Base-by-base conservation (phyloP, 2,329 filamentous ascomycete species). In the Alternaria sp. region DNA sequence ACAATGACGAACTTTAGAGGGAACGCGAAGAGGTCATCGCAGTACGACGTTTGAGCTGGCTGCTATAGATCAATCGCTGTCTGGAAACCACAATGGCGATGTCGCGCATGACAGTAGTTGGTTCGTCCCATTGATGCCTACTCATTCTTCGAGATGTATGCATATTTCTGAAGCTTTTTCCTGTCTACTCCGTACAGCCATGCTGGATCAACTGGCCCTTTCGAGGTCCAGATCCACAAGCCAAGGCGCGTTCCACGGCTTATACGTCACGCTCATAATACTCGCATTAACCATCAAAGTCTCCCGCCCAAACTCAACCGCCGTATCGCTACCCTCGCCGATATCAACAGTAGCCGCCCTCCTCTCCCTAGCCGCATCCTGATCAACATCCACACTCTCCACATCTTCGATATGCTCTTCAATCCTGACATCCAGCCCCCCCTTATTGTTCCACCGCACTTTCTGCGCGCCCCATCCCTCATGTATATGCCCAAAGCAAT, bases 401-500 rank as follows among this genome's bases (percentile, higher is more conserved):
- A 33, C 54, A 7, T 26, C 46, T 53, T 73, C 55, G 9, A 78
- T 63, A 37, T 76, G 70, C 12, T 69, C 60, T 37, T 71, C 60
- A 43, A 64, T 59, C 37, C 65, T 59, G 18, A 65, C 58, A 60
- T 71, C 71, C 46, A 72, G 55, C 15, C 69, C 63, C 2, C 66
- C 64, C 4, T 63, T 64, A 1, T 75, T 67, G 55, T 74, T 64
- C 84, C 83, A 85, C 10, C 18, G 60, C 10, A 84, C 75, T 30
- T 70, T 75, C 65, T 76, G 71, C 10, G 75, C 78, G 15, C 78
- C 78, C 76, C 76, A 80, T 0, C 80, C 86, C 70, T 87, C 86
- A 70, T 89, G 87, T 18, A 89, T 89, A 77, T 90, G 88, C 0
- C 88, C 88, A 71, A 89, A 90, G 65, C 86, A 86, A 72, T 89